These are phyloP conservation scores for Fusarium paranaense DNA, from an alignment of 2,329 filamentous ascomycete genomes.

Conservation along the genomic window DNA sequence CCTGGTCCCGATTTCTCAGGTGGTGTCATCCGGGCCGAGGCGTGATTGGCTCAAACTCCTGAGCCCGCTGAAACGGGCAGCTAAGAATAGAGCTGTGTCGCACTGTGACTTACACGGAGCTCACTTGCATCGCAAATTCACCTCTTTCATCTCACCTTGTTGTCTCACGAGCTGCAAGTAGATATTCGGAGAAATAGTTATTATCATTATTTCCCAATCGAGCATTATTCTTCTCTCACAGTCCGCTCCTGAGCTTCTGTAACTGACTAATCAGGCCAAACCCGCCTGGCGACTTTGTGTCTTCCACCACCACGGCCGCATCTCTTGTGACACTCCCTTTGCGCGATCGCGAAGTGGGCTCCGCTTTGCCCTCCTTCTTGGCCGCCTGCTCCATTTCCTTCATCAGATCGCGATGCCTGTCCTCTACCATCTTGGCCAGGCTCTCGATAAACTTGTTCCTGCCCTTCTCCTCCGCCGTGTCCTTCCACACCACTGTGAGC, in stretches of 20 bases:
- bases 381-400: slow-evolving; percentile 61
- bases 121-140: not conserved
- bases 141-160: not conserved
- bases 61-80: not conserved
- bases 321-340: slow-evolving; percentile 50
- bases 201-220: not conserved
- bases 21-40: slow-evolving; percentile 6
- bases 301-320: slow-evolving; percentile 48
- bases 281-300: slow-evolving; percentile 60
- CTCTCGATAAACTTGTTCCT: slow-evolving; percentile 84
- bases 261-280: slow-evolving; percentile 73
- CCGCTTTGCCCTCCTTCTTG: slow-evolving; percentile 51
- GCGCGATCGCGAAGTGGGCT: slow-evolving; percentile 48
- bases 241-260: slow-evolving; percentile 68
- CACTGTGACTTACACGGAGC: slow-evolving; percentile 9
- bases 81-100: slow-evolving; percentile 6
- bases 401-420: slow-evolving; percentile 68
- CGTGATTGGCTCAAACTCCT: slow-evolving; percentile 27
- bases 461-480: slow-evolving; percentile 94
- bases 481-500: slow-evolving; percentile 87
- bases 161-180: not conserved
- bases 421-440: slow-evolving; percentile 85
- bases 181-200: not conserved
- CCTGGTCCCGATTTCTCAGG: slow-evolving; percentile 12
- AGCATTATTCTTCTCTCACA: slow-evolving; percentile 48